Conservation (phyloP, 2,329 filamentous ascomycete species). For the Botrytis paeoniae region DNA sequence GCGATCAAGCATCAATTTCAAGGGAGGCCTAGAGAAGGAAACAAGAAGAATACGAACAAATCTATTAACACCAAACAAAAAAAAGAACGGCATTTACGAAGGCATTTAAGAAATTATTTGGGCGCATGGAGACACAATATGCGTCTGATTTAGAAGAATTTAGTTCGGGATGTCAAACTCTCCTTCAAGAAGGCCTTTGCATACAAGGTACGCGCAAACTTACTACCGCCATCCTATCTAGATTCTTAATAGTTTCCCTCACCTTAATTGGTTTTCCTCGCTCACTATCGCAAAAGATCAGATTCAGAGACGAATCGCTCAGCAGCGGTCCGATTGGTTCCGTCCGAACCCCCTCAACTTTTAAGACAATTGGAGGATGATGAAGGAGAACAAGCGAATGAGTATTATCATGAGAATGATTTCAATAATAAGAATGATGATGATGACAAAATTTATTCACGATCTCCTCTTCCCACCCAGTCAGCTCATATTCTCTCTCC, state of each 20-base stretch:
- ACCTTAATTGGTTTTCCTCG: conserved; percentile 11
- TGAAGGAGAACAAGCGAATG: conserved; percentile 1
- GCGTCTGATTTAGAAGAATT: conserved; percentile 16
- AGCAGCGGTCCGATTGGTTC: conserved; percentile 27
- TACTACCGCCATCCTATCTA: neutral
- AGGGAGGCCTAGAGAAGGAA: neutral
- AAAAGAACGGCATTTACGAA: neutral
- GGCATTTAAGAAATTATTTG: neutral
- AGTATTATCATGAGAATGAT: conserved; percentile 1
- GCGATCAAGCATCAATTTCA: neutral
- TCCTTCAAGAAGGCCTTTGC: conserved; percentile 25
- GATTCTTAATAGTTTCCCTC: conserved; percentile 5
- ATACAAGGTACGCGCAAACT: conserved; percentile 19
- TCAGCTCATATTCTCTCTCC: conserved; percentile 36
- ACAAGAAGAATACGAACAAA: neutral
- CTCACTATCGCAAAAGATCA: conserved; percentile 26
- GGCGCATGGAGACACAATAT: conserved; percentile 24
- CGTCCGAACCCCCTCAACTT: conserved; percentile 26
- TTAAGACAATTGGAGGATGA: conserved; percentile 20
- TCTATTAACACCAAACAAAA: neutral
- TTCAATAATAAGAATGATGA: conserved; percentile 23
- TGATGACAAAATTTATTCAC: conserved; percentile 34
- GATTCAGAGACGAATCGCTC: conserved; percentile 30
- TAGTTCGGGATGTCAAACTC: conserved; percentile 26
- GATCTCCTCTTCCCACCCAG: conserved; percentile 37